Evolutionary conservation across 805 yeast genomes (phyloP).

Genomic region (Hanseniaspora singularis): DNA sequence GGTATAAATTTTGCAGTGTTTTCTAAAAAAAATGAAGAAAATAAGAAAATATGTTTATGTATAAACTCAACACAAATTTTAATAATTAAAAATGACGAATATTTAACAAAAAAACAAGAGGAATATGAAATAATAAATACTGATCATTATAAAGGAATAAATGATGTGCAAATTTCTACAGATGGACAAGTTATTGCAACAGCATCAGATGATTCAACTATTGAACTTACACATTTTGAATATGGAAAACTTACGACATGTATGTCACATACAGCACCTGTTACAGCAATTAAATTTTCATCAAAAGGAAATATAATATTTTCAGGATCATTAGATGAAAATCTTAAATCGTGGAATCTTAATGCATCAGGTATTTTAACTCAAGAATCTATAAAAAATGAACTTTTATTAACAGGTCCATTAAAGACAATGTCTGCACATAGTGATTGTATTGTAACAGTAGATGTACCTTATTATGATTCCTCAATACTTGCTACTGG

Average conservation of each 20-base stretch:
- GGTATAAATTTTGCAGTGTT: conserved; percentile 7
- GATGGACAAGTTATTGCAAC: conserved; percentile 63
- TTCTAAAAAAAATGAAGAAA: neutral
- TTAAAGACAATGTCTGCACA: conserved; percentile 81
- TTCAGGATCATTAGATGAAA: conserved; percentile 82
- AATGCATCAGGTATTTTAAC: conserved; percentile 25
- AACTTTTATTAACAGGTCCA: conserved; percentile 39
- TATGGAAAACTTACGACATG: conserved; percentile 36
- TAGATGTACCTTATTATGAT: conserved; percentile 67
- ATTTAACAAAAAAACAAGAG: neutral
- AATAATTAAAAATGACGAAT: conserved; percentile 9
- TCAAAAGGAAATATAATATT: conserved; percentile 65
- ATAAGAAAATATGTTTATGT: conserved; percentile 1
- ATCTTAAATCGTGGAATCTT: conserved; percentile 82
- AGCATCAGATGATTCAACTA: conserved; percentile 74
- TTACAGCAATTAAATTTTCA: conserved; percentile 58
- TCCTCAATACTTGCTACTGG: conserved; percentile 70
- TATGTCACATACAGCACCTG: conserved; percentile 75
- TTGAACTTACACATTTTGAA: conserved; percentile 56
- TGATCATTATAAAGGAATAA: conserved; percentile 63
- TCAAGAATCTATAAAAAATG: conserved; percentile 4
- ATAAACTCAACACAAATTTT: conserved; percentile 2
- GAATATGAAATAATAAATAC: conserved; percentile 16
- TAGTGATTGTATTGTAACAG: conserved; percentile 72
- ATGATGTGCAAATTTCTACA: conserved; percentile 69